Evolutionary conservation across 2,329 filamentous ascomycete species (phyloP), one percentile per base, ranked within the genome.

Genomic region (Ophiostoma piceae): DNA sequence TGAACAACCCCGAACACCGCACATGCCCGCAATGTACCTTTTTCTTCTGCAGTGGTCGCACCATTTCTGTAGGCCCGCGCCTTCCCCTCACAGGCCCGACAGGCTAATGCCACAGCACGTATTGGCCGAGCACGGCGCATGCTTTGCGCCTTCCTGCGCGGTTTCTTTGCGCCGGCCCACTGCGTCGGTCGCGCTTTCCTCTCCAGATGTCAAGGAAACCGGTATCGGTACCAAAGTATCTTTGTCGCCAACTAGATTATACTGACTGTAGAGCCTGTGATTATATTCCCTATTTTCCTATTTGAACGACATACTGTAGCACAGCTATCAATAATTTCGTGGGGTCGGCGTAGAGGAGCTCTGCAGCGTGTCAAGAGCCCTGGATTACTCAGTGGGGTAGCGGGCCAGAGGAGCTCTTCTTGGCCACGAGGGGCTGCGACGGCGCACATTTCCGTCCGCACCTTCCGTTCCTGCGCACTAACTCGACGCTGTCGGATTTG

Each of bases 201-300:
- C 51, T 26, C 26, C 51, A 39, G n/a, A 57, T 57, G 16, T 43
- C 26, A n/a, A 16, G 60, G 26, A 62, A 47, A 39, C 70, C 70
- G 70, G 70, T 71, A 71, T 70, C 70, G 70, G 70, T 68, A 70
- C 39, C 22, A 41, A 2, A 35, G 47, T 67, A 60, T 41, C 67
- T 68, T 29, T 7, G 12, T 16, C 43, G 16, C 19, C 6, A 2
- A 8, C 14, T 51, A 43, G 5, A 37, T 37, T 9, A 37, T 37
- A 43, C 12, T 19, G 41, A 16, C 5, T 43, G 41, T 14, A 43
- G 16, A 43, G 14, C 14, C 41, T 43, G 41, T 19, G 43, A 47
- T 47, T 47, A 9, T 47, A 41, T 47, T 35, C 35, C 4, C 35
- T 35, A 8, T 6, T 6, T 35, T 35, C 35, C 35, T 5, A 35